Conservation (phyloP, 1,139 yeast species). For the Yarrowia galli region DNA sequence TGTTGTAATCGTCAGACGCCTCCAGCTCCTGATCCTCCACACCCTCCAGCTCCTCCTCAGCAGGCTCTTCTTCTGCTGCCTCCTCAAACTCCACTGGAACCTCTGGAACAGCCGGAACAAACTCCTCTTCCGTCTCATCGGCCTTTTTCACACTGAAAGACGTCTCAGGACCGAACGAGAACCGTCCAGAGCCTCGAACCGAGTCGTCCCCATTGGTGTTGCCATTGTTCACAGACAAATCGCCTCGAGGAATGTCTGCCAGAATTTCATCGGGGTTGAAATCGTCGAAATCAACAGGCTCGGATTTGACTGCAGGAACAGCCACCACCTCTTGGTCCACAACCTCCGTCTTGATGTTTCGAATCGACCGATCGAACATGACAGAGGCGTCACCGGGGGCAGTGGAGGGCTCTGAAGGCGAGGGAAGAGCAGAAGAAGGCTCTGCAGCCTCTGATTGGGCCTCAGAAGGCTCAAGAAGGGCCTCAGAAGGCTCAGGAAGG, state of each 20-base stretch:
- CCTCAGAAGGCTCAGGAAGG: neutral
- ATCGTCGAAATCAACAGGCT: constrained; percentile 18
- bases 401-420: too few relatives aligned
- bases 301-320: neutral
- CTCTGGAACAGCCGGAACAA: constrained; percentile 18
- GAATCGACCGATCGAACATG: constrained; percentile 15
- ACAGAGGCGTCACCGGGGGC: constrained; percentile 7
- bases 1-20: too few relatives aligned
- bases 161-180: constrained; percentile 25
- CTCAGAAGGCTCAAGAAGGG: neutral
- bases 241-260: constrained; percentile 21
- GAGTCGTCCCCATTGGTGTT: too few relatives aligned
- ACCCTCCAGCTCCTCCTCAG: neutral
- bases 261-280: constrained; percentile 27
- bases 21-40: neutral
- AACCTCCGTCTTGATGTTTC: constrained; percentile 14
- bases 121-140: neutral
- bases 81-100: neutral
- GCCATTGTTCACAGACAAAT: constrained; percentile 7
- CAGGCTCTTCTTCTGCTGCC: neutral
- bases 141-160: constrained; percentile 32
- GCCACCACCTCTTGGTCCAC: neutral
- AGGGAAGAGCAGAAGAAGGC: neutral
- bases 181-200: constrained; percentile 8
- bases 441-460: neutral